These are phyloP conservation scores for Pelargonium nanum DNA, from an alignment of 345 rosid genomes.

Conservation along the genomic window DNA sequence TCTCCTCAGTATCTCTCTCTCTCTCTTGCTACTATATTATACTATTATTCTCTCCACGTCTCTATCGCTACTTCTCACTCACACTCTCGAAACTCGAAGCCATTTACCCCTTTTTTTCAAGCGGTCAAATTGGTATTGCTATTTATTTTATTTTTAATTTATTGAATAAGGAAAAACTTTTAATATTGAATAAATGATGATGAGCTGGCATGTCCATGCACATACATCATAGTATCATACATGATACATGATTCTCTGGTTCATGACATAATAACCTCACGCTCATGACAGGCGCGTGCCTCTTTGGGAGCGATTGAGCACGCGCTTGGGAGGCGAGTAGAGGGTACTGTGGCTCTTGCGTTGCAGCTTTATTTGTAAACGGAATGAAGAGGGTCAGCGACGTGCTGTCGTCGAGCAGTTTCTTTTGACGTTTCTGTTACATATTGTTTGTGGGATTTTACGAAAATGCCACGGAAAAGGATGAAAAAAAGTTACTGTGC, in stretches of 20 bases:
- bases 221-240: constrained; percentile 9
- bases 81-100: constrained; percentile 5
- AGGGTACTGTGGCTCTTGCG: too few species aligned
- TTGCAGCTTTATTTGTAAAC: too few species aligned
- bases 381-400: too few species aligned
- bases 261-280: not conserved
- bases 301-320: not conserved
- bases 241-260: not conserved
- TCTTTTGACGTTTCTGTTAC: not conserved
- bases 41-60: constrained; percentile 10
- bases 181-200: not conserved
- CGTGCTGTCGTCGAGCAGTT: not conserved
- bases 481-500: too few species aligned
- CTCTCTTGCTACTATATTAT: not conserved
- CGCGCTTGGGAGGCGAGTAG: not conserved
- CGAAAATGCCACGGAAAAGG: not conserved
- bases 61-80: constrained; percentile 8
- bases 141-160: not conserved
- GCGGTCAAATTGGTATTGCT: constrained; percentile 21
- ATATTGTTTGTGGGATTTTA: not conserved
- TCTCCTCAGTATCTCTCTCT: constrained; percentile 1
- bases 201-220: constrained; percentile 11
- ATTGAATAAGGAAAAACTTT: not conserved
- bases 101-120: constrained; percentile 20
- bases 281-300: not conserved